A percentile compares a stretch with the other conserved stretches of the same genome.
Evolutionary conservation across 192 early-diverging fungal genomes (phyloP).

Genomic region (Linnemannia exigua): DNA sequence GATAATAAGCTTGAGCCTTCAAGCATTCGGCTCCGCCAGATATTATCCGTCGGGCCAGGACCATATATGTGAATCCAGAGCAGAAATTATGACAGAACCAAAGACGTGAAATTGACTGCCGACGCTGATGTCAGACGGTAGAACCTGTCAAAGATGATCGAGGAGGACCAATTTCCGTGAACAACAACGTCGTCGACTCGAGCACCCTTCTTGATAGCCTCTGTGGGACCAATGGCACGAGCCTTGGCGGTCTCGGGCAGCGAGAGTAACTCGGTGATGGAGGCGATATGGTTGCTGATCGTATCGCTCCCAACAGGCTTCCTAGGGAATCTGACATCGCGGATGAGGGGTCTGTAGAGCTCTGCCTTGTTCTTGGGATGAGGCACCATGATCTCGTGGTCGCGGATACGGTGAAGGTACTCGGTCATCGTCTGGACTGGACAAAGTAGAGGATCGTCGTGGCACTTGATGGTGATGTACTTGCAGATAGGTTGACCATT

Average conservation of each 20-base stretch:
- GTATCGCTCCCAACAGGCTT: not conserved
- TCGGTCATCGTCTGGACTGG: not conserved
- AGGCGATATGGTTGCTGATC: slow-evolving; percentile 1
- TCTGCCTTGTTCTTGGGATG: not conserved
- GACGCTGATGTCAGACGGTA: not conserved
- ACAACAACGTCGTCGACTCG: slow-evolving; percentile 3
- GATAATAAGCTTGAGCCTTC: not conserved
- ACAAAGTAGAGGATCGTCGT: slow-evolving; percentile 10
- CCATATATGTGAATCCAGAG: slow-evolving; percentile 26
- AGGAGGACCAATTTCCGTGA: slow-evolving; percentile 17
- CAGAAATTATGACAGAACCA: slow-evolving; percentile 11
- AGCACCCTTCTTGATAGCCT: not conserved
- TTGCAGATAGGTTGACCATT: not conserved
- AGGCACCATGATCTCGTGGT: not conserved
- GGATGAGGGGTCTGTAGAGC: not conserved
- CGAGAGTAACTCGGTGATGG: not conserved
- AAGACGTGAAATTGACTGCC: slow-evolving; percentile 9
- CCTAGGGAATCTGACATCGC: not conserved
- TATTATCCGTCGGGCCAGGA: slow-evolving; percentile 12
- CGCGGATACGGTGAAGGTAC: not conserved
- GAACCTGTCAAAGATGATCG: slow-evolving; percentile 10
- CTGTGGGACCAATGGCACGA: not conserved
- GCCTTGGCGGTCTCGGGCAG: not conserved
- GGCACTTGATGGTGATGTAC: not conserved
- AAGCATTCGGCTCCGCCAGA: not conserved